These are phyloP conservation scores for Pythium monospermum DNA, from an alignment of 352 stramenopile genomes.

Conservation along the genomic window DNA sequence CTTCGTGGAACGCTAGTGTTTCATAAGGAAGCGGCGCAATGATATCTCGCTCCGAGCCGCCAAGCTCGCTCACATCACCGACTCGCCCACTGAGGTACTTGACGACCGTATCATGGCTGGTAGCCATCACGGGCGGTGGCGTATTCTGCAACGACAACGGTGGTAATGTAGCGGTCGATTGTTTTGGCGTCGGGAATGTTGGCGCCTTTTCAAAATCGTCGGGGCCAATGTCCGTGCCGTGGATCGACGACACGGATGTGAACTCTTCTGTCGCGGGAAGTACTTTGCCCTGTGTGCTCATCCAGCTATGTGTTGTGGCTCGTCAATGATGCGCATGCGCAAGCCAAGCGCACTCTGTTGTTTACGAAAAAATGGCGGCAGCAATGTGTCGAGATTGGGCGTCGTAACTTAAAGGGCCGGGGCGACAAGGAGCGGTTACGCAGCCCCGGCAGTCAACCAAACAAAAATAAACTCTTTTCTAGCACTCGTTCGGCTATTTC, in stretches of 20 bases:
- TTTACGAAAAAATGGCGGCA: too few species aligned
- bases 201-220: not conserved
- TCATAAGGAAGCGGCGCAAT: constrained; percentile 2
- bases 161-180: not conserved
- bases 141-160: too few species aligned
- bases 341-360: too few species aligned
- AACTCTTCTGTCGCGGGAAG: constrained; percentile 3
- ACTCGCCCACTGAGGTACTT: constrained; percentile 2
- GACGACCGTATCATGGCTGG: not conserved
- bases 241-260: constrained; percentile 4
- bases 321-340: too few species aligned
- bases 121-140: not conserved
- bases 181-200: not conserved
- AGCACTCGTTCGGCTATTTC: too few species aligned
- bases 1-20: constrained; percentile 1
- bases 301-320: not conserved
- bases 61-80: not conserved
- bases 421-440: too few species aligned
- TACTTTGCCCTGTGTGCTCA: constrained; percentile 1
- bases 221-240: not conserved
- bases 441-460: too few species aligned
- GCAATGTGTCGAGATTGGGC: too few species aligned
- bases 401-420: too few species aligned
- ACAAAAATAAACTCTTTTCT: too few species aligned
- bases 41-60: constrained; percentile 3